Evolutionary conservation across 2,329 filamentous ascomycete species (phyloP).

Genomic region (Penicillium sp.): DNA sequence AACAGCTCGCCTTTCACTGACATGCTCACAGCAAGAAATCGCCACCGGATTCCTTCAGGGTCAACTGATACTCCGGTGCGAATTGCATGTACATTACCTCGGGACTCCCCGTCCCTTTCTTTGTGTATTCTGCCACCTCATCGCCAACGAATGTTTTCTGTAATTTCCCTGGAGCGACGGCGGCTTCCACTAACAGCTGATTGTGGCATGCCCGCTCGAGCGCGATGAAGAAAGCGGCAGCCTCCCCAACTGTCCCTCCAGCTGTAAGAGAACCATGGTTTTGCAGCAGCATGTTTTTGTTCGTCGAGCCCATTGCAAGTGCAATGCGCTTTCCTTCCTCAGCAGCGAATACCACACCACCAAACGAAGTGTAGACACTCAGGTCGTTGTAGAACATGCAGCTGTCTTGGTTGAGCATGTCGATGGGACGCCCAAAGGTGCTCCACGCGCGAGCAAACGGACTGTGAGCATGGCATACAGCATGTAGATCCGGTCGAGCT

Average conservation of each 20-base stretch:
- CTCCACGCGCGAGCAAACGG: constrained; percentile 50
- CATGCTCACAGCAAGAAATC: background rate
- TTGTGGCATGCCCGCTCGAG: constrained; percentile 71
- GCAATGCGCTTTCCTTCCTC: constrained; percentile 53
- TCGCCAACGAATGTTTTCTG: background rate
- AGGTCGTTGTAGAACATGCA: constrained; percentile 33
- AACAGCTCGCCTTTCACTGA: too few species aligned
- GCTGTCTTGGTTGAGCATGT: constrained; percentile 48
- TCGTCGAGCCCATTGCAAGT: background rate
- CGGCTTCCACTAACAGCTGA: constrained; percentile 70
- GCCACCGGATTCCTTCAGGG: background rate
- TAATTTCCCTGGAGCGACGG: constrained; percentile 30
- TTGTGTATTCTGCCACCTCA: background rate
- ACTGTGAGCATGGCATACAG: constrained; percentile 50
- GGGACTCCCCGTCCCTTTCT: background rate
- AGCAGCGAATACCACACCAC: constrained; percentile 50
- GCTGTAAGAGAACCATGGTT: constrained; percentile 57
- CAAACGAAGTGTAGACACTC: constrained; percentile 48
- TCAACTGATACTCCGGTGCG: background rate
- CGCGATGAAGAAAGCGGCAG: constrained; percentile 69
- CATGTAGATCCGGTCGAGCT: constrained; percentile 49
- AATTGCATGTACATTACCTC: background rate
- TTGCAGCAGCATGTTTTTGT: constrained; percentile 28
- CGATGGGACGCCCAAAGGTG: constrained; percentile 47
- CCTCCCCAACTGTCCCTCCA: constrained; percentile 73